Base-by-base conservation (phyloP, 345 rosid genomes). In the Zanthoxylum bungeanum region DNA sequence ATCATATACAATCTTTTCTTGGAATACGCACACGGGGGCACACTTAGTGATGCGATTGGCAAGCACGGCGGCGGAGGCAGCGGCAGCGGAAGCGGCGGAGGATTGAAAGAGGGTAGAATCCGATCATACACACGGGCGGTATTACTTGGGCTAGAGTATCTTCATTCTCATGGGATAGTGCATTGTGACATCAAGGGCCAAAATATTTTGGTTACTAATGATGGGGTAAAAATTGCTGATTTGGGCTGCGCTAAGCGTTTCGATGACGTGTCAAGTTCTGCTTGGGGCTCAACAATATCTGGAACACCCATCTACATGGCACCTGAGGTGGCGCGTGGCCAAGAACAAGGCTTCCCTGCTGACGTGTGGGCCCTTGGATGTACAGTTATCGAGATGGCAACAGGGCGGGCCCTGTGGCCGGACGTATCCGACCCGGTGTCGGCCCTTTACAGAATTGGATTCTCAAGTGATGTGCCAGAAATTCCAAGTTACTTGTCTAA, bases 141-240 rank as follows among this genome's bases (percentile, higher is more conserved):
- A 14, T 33, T 94, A 24, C 62, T 67, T 1, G 97, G 95, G 0
- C 66, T 94, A 0, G 75, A 82, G 57, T 80, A 83, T 73, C 72
- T 94, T 70, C 97, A 90, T 70, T 68, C 81, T 1, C 68, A 56
- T 10, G 97, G 97, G 0, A 58, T 92, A 1, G 90, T 56, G 50
- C 99, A 94, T 80, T 85, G 98, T 44, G 99, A 92, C 80, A 75
- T 92, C 10, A 95, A 95, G 80, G 42, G 84, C 33, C 76, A 55
- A 44, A 89, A 89, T 47, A 57, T 87, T 64, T 59, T 89, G 80
- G 71, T 89, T 37, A 64, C 79, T 0, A 46, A 22, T 4, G 79
- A 52, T 9, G 90, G 84, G 30, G 77, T 75, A 3, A 87, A 83
- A 72, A 80, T 89, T 37, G 90, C 90, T 21, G 95, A 89, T 68